Base-by-base conservation (phyloP, 148 eudicot genomes). In the Camellia lanceoleosa region DNA sequence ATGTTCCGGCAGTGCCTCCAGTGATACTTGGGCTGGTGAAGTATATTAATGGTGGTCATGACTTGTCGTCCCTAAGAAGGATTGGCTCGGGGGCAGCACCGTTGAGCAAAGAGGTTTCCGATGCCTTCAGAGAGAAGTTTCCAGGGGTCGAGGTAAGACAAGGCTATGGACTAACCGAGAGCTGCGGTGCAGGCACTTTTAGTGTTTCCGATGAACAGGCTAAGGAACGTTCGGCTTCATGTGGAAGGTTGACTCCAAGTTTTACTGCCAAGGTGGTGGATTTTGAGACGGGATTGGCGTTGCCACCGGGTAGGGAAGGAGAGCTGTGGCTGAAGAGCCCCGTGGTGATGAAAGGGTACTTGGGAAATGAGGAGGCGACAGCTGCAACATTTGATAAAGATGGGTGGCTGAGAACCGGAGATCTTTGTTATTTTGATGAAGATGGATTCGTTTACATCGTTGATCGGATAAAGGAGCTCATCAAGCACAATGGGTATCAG, bases 401-500 rank as follows among this genome's bases (percentile, higher is more conserved):
- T 2, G 91, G 88, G 71, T 89, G 91, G 91, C 83, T 87, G 30
- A 73, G 49, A 61, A 89, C 91, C 2, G 91, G 89, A 2, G 91
- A 89, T 76, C 89, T 89, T 74, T 81, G 88, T 55, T 89, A 85
- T 62, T 79, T 89, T 73, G 88, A 87, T 83, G 85, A 80, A 74
- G 85, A 87, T 38, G 91, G 89, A 43, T 89, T 71, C 44, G 47
- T 87, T 0, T 87, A 79, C 68, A 73, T 89, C 38, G 89, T 89
- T 43, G 91, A 89, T 70, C 66, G 91, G 63, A 77, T 87, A 44
- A 89, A 89, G 79, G 89, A 89, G 81, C 85, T 89, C 56, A 89
- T 89, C 86, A 89, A 89, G 82, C 88, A 89, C 73, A 89, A 89
- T 38, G 91, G 91, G 49, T 89, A 81, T 76, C 89, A 89, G 89